Conservation (phyloP, 192 early-diverging fungal genomes). For the Paraglomus brasilianum region DNA sequence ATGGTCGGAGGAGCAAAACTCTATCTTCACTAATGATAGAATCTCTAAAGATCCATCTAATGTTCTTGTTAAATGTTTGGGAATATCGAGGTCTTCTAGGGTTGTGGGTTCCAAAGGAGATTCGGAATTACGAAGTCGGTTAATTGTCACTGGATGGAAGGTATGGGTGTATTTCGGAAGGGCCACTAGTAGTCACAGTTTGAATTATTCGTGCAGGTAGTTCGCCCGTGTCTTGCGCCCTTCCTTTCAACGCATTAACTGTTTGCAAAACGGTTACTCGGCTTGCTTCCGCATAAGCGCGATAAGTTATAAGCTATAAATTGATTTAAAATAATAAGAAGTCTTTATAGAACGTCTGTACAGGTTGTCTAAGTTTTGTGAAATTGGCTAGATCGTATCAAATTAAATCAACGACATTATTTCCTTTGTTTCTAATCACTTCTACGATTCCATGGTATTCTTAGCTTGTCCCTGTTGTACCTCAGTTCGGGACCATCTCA, state of each 20-base stretch:
- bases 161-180: neutral
- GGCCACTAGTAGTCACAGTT: neutral
- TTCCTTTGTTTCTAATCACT: too few relatives aligned
- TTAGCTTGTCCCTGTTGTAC: too few relatives aligned
- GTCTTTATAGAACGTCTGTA: too few relatives aligned
- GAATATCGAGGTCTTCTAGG: neutral
- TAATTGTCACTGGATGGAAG: neutral
- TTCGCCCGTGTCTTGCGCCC: neutral
- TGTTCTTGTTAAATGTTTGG: slow-evolving; percentile 4
- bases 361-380: too few relatives aligned
- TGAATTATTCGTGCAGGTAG: slow-evolving; percentile 3
- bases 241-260: neutral
- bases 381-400: too few relatives aligned
- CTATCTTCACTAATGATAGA: neutral
- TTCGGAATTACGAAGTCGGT: neutral
- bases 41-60: slow-evolving; percentile 1
- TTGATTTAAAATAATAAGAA: too few relatives aligned
- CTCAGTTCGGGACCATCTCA: too few relatives aligned
- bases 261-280: neutral
- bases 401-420: too few relatives aligned
- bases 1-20: neutral
- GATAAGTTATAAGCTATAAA: too few relatives aligned
- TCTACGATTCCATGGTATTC: too few relatives aligned
- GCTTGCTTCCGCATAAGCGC: slow-evolving; percentile 6
- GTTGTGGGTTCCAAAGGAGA: neutral